Evolutionary conservation across 2,329 filamentous ascomycete genomes (phyloP), one percentile per base, ranked within the genome.

Genomic region (Metarhizium album): DNA sequence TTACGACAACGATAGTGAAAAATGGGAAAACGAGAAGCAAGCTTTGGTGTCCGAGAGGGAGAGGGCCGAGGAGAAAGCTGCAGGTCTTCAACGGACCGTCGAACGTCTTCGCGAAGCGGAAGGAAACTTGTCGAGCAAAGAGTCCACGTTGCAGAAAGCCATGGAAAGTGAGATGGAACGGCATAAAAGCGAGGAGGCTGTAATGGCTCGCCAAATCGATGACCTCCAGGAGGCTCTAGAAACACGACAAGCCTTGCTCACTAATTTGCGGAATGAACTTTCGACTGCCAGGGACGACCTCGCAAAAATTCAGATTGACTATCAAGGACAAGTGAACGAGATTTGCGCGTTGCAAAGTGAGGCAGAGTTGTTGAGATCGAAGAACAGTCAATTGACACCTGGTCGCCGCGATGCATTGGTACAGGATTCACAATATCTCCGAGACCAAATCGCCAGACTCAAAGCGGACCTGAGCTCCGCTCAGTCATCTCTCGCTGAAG

Each of bases 211-310:
- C n/a, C 87, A 93, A 63, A 80, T 95, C 48, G 79, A 85, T 45
- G 83, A 85, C 47, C 73, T 93, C 9, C 83, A 86, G 59, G 76
- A 81, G 46, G 86, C 89, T 52, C 74, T 93, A 13, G 76, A 84
- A 51, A 72, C 78, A 27, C 81, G 84, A 55, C 80, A 86, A 60
- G 70, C 75, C n/a, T 73, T 80, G 42, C 66, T 88, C 5, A 84
- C 84, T 18, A 77, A 79, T 47, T 71, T 86, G 24, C 79, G 83
- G 48, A 76, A 74, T 48, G 85, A 90, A 59, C 68, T 90, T 3
- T 79, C 83, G 2, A 68, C 72, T 7, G 76, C 83, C 8, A 80
- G 79, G 49, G 85, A 90, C 55, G 82, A 89, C 51, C 73, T 90
- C 8, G 79, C 85, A n/a, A 73, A 84, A 47, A 78, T 79, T 24